Base-by-base conservation (phyloP, 257 asterid genomes). In the Rauvolfia tetraphylla region DNA sequence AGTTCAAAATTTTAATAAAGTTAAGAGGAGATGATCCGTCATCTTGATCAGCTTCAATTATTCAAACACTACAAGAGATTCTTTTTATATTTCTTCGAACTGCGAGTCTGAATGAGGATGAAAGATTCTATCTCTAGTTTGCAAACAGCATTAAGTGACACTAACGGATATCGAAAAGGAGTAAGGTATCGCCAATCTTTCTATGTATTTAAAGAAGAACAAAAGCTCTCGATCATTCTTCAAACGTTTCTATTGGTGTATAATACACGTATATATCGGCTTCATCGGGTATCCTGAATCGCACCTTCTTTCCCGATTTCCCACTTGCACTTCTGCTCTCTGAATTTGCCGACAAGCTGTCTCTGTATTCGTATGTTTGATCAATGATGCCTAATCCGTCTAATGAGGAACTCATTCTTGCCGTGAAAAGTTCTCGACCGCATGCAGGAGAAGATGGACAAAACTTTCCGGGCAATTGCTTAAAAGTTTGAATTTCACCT, bases 231-330 rank as follows among this genome's bases (percentile, higher is more conserved):
- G 22, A 65, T 38, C 70, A 42, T 70, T 72, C 76, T 68, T 75
- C 76, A 25, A 69, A 25, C 49, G 56, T 39, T 61, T 34, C 53
- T 31, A 63, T 75, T 29, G 80, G 77, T 17, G 80, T 38, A 38
- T 80, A 71, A 65, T 74, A 75, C 7, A 70, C 12, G 42, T 58
- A 66, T 27, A 75, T 80, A 9, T 80, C 84, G 65, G 71, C 78
- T 71, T 71, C 80, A 66, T 67, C 75, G 4, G 80, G 78, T 27
- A 62, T 4, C 78, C 53, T 72, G 54, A 81, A 81, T 1, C 46
- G 54, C 59, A 72, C 84, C 23, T 57, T 81, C 75, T 72, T 71
- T 73, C 44, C 56, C 56, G 63, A 20, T 68, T 76, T 81, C 36
- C 75, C 49, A 18, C 63, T 75, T 33, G 67, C 54, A 44, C 17